These are phyloP conservation scores for Micractinium sp. DNA, from an alignment of 139 green algal species.

Conservation along the genomic window DNA sequence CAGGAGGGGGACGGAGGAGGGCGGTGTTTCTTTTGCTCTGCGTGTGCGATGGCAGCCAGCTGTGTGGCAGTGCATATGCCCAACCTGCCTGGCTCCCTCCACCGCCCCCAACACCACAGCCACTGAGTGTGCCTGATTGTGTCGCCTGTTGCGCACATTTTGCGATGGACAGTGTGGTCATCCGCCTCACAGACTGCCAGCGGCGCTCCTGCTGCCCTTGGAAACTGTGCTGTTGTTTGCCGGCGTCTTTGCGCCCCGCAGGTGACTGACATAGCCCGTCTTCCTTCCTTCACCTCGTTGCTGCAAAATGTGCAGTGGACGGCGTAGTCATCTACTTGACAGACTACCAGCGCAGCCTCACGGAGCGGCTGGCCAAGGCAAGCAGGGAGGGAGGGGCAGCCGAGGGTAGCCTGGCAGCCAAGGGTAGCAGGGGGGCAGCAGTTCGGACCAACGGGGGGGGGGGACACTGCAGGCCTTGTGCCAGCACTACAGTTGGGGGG, in stretches of 20 bases:
- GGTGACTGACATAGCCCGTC: neutral
- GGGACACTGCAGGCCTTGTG: too few species aligned
- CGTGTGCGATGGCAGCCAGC: neutral
- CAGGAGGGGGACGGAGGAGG: neutral
- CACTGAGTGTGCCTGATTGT: neutral
- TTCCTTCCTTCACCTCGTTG: neutral
- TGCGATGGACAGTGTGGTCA: too few species aligned
- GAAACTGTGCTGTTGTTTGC: neutral
- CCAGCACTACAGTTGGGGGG: too few species aligned
- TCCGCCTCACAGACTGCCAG: neutral
- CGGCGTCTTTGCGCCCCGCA: neutral
- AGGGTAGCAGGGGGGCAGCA: conserved; percentile 15
- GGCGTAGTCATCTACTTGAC: conserved; percentile 70
- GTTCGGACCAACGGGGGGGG: neutral
- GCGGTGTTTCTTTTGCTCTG: too few species aligned
- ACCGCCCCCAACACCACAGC: neutral
- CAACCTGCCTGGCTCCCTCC: too few species aligned
- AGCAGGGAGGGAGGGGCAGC: neutral
- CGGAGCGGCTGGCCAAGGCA: conserved; percentile 79
- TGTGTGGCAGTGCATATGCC: neutral
- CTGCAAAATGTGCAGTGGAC: neutral
- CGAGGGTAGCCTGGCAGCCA: neutral
- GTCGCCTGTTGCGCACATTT: too few species aligned
- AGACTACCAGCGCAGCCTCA: conserved; percentile 83
- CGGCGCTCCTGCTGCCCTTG: too few species aligned